Evolutionary conservation across 306 rosid genomes (phyloP), one percentile per base, ranked within the genome.

Genomic region (Rosa persica): DNA sequence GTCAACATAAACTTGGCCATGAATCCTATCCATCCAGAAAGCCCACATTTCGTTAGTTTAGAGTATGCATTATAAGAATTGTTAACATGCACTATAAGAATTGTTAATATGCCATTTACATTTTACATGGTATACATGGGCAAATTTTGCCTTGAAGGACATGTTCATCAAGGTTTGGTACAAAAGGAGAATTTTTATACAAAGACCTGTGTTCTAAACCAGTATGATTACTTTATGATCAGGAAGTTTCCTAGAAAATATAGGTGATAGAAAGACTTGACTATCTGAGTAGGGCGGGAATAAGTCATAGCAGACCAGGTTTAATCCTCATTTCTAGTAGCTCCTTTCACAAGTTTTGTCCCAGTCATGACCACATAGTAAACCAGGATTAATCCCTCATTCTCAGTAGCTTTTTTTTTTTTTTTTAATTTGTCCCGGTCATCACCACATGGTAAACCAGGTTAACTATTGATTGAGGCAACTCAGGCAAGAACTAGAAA

Each of bases 241-340:
- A 22, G 38, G 66, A 60, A 60, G 38, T 60, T 60, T 60, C 66
- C 66, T 60, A 25, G 19, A 60, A 5, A 2, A 30, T 30, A 1
- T 25, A 25, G 34, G 19, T 10, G 0, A 25, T 25, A 25, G 62
- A 60, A 60, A 60, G 66, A 60, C 66, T 25, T 12, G 66, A 25
- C 66, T 60, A 12, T 11, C 38, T 58, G 36, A 58, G 34, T 23
- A 10, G 65, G 65, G 38, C 13, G 0, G 58, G 57, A 46, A 46
- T 46, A 25, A 70, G 58, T 70, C 74, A 69, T 46, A 44, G 73
- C 38, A 23, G 57, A 70, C 74, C 74, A 44, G 54, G 38, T 30
- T 61, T 61, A 25, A 1, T 13, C 39, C 39, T 27, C 67, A 61
- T 61, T 61, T 61, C 15, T 30, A 60, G 66, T 25, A 27, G 62